phyloP scores from a whole-genome alignment of 2,329 filamentous ascomycete genomes.

The Diaporthe helianthi region DNA sequence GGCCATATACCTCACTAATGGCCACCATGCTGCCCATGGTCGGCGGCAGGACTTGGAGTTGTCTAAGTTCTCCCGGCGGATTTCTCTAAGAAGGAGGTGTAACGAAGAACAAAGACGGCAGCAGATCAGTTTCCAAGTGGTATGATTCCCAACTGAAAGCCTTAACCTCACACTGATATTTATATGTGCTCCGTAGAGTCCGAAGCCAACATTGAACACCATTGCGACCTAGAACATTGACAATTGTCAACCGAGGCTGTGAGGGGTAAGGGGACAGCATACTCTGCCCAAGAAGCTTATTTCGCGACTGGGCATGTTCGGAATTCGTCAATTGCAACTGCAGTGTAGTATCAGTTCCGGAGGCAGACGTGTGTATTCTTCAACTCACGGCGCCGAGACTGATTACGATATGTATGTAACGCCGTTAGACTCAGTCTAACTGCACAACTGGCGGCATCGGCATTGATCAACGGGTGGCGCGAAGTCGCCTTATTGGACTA shows the following conservation, averaged over 20 bases:
- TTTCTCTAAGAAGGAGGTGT: neutral
- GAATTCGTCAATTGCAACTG: neutral
- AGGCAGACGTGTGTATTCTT: too few species aligned
- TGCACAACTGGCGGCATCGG: neutral
- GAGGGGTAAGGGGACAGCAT: neutral
- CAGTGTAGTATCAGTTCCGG: too few species aligned
- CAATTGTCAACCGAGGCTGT: neutral
- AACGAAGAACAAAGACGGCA: neutral
- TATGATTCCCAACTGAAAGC: neutral
- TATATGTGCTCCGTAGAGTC: too few species aligned
- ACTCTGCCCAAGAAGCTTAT: too few species aligned
- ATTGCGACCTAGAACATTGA: neutral
- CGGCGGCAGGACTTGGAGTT: neutral
- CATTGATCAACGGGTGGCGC: neutral
- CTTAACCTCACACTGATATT: too few species aligned
- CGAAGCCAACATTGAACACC: neutral
- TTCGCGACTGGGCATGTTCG: too few species aligned
- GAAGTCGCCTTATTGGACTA: neutral
- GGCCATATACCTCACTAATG: conserved; percentile 15
- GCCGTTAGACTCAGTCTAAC: neutral
- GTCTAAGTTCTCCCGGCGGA: neutral
- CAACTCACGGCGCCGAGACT: neutral
- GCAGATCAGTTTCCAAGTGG: neutral
- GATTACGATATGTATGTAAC: neutral
- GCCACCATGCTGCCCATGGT: conserved; percentile 19